phyloP scores from a whole-genome alignment of 805 yeast species.

The Lipomyces lipofer region DNA sequence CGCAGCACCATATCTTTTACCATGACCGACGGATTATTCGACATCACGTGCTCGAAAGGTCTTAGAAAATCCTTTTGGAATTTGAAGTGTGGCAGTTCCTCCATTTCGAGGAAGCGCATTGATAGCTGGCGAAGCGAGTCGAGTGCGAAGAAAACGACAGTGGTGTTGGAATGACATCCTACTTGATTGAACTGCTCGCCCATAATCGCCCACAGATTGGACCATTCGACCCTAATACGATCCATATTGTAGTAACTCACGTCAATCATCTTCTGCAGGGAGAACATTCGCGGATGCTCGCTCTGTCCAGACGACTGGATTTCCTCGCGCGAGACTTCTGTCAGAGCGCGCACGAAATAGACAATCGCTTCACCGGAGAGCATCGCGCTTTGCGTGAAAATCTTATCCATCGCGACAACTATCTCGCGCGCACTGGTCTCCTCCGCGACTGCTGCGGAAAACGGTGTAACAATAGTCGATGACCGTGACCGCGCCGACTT shows the following conservation, averaged over 20 bases:
- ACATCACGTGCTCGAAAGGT: slow-evolving; percentile 81
- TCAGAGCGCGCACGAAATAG: slow-evolving; percentile 80
- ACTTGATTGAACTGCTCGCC: slow-evolving; percentile 84
- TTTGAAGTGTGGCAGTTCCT: slow-evolving; percentile 91
- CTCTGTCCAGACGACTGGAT: slow-evolving; percentile 84
- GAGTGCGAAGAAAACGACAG: slow-evolving; percentile 83
- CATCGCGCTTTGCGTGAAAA: slow-evolving; percentile 78
- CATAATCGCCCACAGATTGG: slow-evolving; percentile 91
- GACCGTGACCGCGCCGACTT: slow-evolving; percentile 6
- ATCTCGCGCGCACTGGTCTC: slow-evolving; percentile 40
- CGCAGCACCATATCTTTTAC: slow-evolving; percentile 89
- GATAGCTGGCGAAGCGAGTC: slow-evolving; percentile 92
- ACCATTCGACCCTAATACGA: slow-evolving; percentile 95
- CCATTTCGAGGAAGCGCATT: slow-evolving; percentile 87
- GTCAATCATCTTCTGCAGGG: slow-evolving; percentile 93
- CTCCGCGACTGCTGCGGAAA: slow-evolving; percentile 38
- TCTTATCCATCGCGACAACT: slow-evolving; percentile 66
- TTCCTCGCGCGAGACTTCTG: slow-evolving; percentile 86
- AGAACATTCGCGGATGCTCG: slow-evolving; percentile 82
- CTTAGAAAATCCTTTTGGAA: slow-evolving; percentile 91
- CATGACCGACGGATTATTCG: slow-evolving; percentile 62
- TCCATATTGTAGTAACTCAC: slow-evolving; percentile 97
- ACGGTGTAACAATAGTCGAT: slow-evolving; percentile 14
- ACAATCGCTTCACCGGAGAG: slow-evolving; percentile 82
- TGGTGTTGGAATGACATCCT: slow-evolving; percentile 74